Base-by-base conservation (phyloP, 805 yeast species). In the Ascoidea asiatica region DNA sequence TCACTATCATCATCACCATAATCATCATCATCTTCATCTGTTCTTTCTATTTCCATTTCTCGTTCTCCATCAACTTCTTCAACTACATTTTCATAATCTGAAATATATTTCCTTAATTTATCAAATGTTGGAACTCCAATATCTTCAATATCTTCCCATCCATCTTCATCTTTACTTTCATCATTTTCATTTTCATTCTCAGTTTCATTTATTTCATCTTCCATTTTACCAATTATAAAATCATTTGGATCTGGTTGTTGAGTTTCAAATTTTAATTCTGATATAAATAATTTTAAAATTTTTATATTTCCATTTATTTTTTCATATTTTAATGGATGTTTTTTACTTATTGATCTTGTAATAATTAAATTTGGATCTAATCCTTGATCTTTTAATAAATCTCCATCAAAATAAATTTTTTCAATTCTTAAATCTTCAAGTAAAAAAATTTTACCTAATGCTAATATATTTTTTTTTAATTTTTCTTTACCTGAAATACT, bases 321-420 rank as follows among this genome's bases (percentile, higher is more conserved):
- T 0, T 83, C 75, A 52, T 72, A 86, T 52, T 69, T 60, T 43
- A 75, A 72, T 0, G 84, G 82, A 71, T 78, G 69, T 15, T 61
- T 60, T 52, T 74, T 78, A 3, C 94, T 77, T 81, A 80, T 83
- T 0, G 96, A 85, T 55, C 97, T 73, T 0, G 97, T 90, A 4
- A 86, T 64, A 35, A 90, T 88, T n/a, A 75, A 52, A 45, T 77
- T 82, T 0, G 73, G 70, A 15, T 68, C 67, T 1, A 58, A 54
- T n/a, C n/a, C n/a, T 5, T 66, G 63, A 40, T 65, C 62, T 2
- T 83, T 79, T 22, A 82, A 62, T 33, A 79, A 62, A 48, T 87
- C 87, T n/a, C 95, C 97, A 50, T 87, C 73, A 0, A 89, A 95
- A 4, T 62, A 47, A 3, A 86, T 56, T 1, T 56, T 47, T 23